Evolutionary conservation across 768 basidiomycete genomes (phyloP), one percentile per base, ranked within the genome.

Genomic region (Russula ochroleuca): DNA sequence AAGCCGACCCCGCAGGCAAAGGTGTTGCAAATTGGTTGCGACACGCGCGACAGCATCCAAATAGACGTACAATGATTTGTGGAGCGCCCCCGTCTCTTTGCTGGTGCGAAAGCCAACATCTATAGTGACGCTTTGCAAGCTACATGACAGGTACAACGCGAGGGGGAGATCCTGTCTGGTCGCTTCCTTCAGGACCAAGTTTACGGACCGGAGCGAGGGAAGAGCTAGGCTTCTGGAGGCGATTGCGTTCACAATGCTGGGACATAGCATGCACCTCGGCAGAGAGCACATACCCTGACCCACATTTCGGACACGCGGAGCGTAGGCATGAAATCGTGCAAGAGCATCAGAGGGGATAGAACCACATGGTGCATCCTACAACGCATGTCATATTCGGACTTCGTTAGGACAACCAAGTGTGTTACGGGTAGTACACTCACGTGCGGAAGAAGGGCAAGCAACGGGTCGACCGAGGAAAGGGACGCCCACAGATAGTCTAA

Each of bases 401-500:
- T 5, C 33, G 59, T 65, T 21, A 61, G 52, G 13, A n/a, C 14
- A 31, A 11, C 33, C n/a, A n/a, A 28, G 57, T 23, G 43, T 17
- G 51, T 48, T 37, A 58, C 1, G 43, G 37, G 31, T 21, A 55
- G 31, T 31, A 40, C 9, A 41, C 53, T 67, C 58, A 64, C 66
- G 15, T 45, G 41, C 15, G 68, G 62, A 21, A 68, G 57, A 15
- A 68, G 68, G 47, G 56, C 57, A 37, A 68, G 57, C 25, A 68
- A 54, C n/a, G 66, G 68, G 47, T 64, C 68, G 21, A 67, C 28
- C 15, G 68, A 67, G 31, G 37, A n/a, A 2, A 68, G 66, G 48
- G 66, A 64, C 5, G 45, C 56, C 68, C 68, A 68, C 17, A 64
- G 55, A 40, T 64, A 68, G 37, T 68, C 68, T 31, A 68, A 59